Conservation (phyloP, 2,329 filamentous ascomycete genomes). For the Eurotiales sp. region DNA sequence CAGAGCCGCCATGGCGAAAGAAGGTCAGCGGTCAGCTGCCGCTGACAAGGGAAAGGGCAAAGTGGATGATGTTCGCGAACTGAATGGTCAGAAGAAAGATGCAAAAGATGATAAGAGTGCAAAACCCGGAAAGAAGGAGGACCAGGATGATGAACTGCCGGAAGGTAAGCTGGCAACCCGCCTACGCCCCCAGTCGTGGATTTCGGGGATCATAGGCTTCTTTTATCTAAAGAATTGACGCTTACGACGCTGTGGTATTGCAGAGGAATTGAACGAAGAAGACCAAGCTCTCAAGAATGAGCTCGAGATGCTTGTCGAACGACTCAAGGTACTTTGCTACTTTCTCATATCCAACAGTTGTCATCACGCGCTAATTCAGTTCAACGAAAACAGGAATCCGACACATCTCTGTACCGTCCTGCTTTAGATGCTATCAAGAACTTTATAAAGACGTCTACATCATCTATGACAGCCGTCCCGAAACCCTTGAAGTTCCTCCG, state of each 20-base stretch:
- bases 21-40: slow-evolving; percentile 78
- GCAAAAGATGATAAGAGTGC: slow-evolving; percentile 67
- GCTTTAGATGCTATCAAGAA: slow-evolving; percentile 95
- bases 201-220: neutral
- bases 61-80: slow-evolving; percentile 65
- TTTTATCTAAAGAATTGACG: slow-evolving; percentile 2
- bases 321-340: slow-evolving; percentile 75
- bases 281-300: slow-evolving; percentile 98
- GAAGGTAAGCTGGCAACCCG: slow-evolving; percentile 47
- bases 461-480: slow-evolving; percentile 97
- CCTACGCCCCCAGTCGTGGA: neutral
- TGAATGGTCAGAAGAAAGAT: slow-evolving; percentile 50
- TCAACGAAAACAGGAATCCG: slow-evolving; percentile 63
- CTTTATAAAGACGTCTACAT: slow-evolving; percentile 98
- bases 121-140: slow-evolving; percentile 65
- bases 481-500: slow-evolving; percentile 97
- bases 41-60: slow-evolving; percentile 97
- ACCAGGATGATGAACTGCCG: slow-evolving; percentile 62
- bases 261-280: slow-evolving; percentile 92
- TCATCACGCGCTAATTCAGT: slow-evolving; percentile 1
- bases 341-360: neutral
- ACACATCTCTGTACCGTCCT: slow-evolving; percentile 82
- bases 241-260: slow-evolving; percentile 37
- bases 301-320: slow-evolving; percentile 95
- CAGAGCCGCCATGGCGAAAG: slow-evolving; percentile 71